A percentile compares a stretch with the other conserved stretches of the same genome.
Conservation (phyloP, 2,329 filamentous ascomycete species). For the Pseudogymnoascus sp. region DNA sequence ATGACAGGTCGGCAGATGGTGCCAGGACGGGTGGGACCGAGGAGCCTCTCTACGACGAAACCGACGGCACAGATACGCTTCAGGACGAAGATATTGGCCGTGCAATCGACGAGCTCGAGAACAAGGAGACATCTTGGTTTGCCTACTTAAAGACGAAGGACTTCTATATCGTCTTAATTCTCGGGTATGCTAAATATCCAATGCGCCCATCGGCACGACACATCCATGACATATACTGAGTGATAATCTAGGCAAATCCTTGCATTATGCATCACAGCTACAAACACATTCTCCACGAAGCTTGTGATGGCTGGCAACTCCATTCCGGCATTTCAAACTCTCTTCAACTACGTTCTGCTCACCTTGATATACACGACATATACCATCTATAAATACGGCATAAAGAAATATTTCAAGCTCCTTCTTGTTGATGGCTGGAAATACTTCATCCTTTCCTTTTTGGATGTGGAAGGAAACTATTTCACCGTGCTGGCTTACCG, state of each 20-base stretch:
- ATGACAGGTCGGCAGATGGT: slow-evolving; percentile 6
- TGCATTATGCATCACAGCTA: slow-evolving; percentile 81
- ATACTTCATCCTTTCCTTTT: slow-evolving; percentile 84
- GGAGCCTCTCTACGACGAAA: slow-evolving; percentile 16
- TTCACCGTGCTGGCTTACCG: slow-evolving; percentile 93
- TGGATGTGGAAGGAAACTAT: slow-evolving; percentile 96
- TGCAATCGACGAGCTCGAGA: slow-evolving; percentile 48
- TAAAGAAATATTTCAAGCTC: slow-evolving; percentile 57
- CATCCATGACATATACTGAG: neutral
- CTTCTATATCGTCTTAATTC: slow-evolving; percentile 74
- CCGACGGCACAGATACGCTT: neutral
- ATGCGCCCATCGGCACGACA: slow-evolving; percentile 11
- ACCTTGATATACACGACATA: slow-evolving; percentile 72
- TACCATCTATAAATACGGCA: slow-evolving; percentile 72
- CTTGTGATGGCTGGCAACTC: slow-evolving; percentile 59
- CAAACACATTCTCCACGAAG: slow-evolving; percentile 81
- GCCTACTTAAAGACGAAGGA: slow-evolving; percentile 75
- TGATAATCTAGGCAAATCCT: slow-evolving; percentile 55
- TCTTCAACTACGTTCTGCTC: slow-evolving; percentile 89
- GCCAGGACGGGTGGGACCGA: slow-evolving; percentile 23
- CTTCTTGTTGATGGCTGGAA: slow-evolving; percentile 74
- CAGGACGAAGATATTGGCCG: slow-evolving; percentile 29
- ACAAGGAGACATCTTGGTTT: slow-evolving; percentile 49
- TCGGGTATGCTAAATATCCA: slow-evolving; percentile 48
- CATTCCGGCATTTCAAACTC: slow-evolving; percentile 89